phyloP scores from a whole-genome alignment of 176 grass and related monocot species.

The Lolium rigidum region DNA sequence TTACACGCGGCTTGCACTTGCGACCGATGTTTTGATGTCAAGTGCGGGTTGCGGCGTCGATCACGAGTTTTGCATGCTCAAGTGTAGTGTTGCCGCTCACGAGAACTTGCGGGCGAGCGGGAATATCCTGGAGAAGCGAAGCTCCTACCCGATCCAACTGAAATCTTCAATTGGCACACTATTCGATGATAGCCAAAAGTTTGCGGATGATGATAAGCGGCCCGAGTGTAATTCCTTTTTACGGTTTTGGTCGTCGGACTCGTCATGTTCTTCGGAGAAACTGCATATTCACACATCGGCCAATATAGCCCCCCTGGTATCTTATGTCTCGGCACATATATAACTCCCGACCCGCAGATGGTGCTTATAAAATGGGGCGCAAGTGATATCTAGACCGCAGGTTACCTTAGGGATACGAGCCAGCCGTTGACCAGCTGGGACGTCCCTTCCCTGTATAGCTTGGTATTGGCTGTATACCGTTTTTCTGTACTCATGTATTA shows the following conservation, averaged over 20 bases:
- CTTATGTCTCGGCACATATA: too few species aligned
- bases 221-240: slow-evolving; percentile 6
- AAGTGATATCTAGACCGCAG: too few species aligned
- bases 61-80: slow-evolving; percentile 46
- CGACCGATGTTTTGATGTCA: slow-evolving; percentile 7
- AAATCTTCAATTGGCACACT: slow-evolving; percentile 32
- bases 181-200: slow-evolving; percentile 16
- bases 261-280: not conserved
- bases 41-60: slow-evolving; percentile 37
- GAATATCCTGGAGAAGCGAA: slow-evolving; percentile 34
- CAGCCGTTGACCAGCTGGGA: too few species aligned
- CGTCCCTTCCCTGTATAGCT: too few species aligned
- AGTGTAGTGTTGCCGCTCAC: slow-evolving; percentile 11
- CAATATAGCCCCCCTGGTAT: not conserved
- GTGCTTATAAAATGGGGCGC: too few species aligned
- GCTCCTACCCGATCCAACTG: slow-evolving; percentile 31
- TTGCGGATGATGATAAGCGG: not conserved
- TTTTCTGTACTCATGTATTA: too few species aligned
- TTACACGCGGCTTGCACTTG: slow-evolving; percentile 21
- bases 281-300: not conserved
- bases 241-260: not conserved
- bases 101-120: not conserved
- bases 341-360: not conserved
- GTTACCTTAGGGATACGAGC: too few species aligned
- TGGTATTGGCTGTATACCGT: too few species aligned